Base-by-base conservation (phyloP, 192 early-diverging fungal genomes). In the Chytriomyces sp. region DNA sequence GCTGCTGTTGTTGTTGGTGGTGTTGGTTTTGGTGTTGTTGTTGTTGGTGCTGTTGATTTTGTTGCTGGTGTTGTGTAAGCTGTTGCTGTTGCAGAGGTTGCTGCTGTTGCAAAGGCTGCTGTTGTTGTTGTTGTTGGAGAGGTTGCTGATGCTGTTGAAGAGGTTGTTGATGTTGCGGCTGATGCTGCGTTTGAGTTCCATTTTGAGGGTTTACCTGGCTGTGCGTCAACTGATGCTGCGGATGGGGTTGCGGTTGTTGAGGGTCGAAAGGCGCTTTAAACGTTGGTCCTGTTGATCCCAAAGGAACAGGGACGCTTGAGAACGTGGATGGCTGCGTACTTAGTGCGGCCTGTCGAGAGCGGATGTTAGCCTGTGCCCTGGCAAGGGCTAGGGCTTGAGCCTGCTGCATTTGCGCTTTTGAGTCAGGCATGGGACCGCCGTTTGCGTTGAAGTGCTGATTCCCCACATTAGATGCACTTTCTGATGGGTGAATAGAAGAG, bases 401-500 rank as follows among this genome's bases (percentile, higher is more conserved):
- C 26, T 75, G 73, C 53, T 57, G 53, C 13, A 57, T 57, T 13
- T 13, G 16, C 16, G 53, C 53, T 57, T 57, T 57, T 20, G 53
- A 13, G 20, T 57, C 53, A 0, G 35, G 35, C 16, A 13, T 57
- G 13, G 16, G 16, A 20, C 53, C 53, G 0, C 16, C 53, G 53
- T 57, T 57, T n/a, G 16, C 20, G 16, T 16, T 47, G 49, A 64
- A 65, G 26, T 75, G 18, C 44, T 75, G 73, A 50, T 47, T 65
- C 6, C n/a, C 73, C 13, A 75, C 46, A 35, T 75, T 75, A 8
- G 73, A 75, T 13, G 73, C 73, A 7, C 50, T 60, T 48, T 75
- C 73, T 5, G 63, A 66, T 10, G 73, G 73, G 46, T 75, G 73
- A n/a, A 75, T 65, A 24, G 73, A 75, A 43, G 73, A 75, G 35